Conservation (phyloP, 1,284 basidiomycete species). For the Tilletia indica region DNA sequence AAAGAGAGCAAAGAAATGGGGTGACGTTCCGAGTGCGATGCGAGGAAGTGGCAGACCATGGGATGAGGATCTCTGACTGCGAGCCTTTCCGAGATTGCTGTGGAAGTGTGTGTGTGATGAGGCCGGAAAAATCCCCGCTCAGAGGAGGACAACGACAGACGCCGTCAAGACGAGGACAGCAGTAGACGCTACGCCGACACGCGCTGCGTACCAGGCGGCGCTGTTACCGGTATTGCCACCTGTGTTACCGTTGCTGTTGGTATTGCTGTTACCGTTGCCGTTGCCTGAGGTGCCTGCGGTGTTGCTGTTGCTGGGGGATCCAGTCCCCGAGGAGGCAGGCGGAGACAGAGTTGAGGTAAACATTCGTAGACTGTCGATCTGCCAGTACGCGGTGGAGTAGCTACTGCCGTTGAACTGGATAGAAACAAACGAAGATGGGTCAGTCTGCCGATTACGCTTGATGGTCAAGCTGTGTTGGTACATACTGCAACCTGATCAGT, state of each 20-base stretch:
- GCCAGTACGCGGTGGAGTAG: slow-evolving; percentile 46
- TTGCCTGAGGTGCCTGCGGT: background rate
- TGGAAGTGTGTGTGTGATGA: no score
- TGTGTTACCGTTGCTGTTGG: background rate
- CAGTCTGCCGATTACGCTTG: slow-evolving; percentile 19
- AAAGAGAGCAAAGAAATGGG: no score
- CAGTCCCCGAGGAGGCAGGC: background rate
- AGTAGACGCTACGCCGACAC: no score
- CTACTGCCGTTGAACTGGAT: slow-evolving; percentile 40
- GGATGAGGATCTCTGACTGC: no score
- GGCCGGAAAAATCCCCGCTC: no score
- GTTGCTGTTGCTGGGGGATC: background rate
- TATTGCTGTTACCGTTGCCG: slow-evolving; percentile 6
- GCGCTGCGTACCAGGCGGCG: background rate
- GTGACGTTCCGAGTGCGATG: no score
- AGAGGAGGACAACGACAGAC: no score
- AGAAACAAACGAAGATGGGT: slow-evolving; percentile 37
- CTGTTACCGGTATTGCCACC: background rate
- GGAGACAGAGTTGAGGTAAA: slow-evolving; percentile 25
- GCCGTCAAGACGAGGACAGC: background rate
- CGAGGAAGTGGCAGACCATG: no score
- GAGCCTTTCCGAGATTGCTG: no score
- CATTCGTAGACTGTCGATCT: slow-evolving; percentile 35
- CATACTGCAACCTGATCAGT: slow-evolving; percentile 9
- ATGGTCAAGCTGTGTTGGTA: slow-evolving; percentile 34